Evolutionary conservation across 352 stramenopile genomes (phyloP), one percentile per base, ranked within the genome.

Genomic region (Globisporangium cystogenes): DNA sequence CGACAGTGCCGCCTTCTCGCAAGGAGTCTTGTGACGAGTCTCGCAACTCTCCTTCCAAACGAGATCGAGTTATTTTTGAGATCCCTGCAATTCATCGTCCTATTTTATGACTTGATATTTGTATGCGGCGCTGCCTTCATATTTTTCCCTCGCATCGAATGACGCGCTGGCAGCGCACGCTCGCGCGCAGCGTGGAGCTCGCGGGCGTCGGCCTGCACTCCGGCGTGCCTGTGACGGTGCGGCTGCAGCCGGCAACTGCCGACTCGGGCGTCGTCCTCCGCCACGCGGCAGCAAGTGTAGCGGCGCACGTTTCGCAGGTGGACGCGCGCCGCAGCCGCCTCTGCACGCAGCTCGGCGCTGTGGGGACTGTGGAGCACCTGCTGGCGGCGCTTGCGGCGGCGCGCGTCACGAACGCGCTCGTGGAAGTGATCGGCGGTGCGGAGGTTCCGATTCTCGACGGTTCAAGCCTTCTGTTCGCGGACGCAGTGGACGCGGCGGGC

Each of bases 381-480:
- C 80, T 91, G 73, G 73, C 80, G 7, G 77, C 75, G 40, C 59
- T 88, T 8, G 66, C 72, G 23, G 75, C 72, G 7, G 55, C 66
- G 16, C 58, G 67, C 21, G 47, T 91, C 27, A 68, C 62, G 2
- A 82, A 84, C 51, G 69, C 63, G 14, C 62, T 66, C 31, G 57
- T 91, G 0, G 62, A 79, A 11, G 53, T 82, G 40, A 12, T 14
- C 4, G 37, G 15, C 1, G n/a, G 3, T 7, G 48, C 76, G 6
- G 80, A 90, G 57, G 31, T 90, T 36, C 80, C 80, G 5, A 74
- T 88, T 48, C 60, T 90, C 31, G 80, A 90, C 47, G 80, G 80
- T 10, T 88, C 75, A 54, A 85, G 74, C 51, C 26, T 64, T 12
- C 44, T 69, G 23, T 87, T 79, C 51, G 49, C 78, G 16, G 48